These are phyloP conservation scores for Olyra latifolia DNA, from an alignment of 176 grass and related monocot species.

Conservation along the genomic window DNA sequence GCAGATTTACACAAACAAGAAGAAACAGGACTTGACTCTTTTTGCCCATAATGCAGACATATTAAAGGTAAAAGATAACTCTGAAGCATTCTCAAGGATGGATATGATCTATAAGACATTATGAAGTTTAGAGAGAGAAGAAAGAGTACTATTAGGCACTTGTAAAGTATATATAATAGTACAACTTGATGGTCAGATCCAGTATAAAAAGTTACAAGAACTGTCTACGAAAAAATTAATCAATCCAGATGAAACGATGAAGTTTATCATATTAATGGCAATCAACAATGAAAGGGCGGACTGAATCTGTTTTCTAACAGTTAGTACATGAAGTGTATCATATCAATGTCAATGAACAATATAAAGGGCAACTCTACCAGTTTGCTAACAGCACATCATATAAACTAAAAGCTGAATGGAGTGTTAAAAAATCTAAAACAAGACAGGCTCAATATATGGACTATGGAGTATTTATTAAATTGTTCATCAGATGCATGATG, in stretches of 20 bases:
- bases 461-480: neutral
- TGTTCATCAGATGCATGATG: neutral
- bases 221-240: neutral
- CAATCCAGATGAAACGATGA: neutral
- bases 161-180: neutral
- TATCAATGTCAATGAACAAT: too few species aligned
- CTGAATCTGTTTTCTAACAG: too few species aligned
- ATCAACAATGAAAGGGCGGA: neutral
- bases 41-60: neutral
- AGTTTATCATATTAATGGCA: neutral
- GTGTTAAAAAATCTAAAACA: neutral
- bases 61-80: neutral
- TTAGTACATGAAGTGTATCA: too few species aligned
- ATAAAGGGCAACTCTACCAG: too few species aligned
- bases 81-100: neutral
- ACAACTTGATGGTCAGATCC: neutral
- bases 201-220: neutral
- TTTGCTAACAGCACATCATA: neutral
- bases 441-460: neutral
- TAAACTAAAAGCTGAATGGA: neutral
- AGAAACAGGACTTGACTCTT: neutral
- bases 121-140: neutral
- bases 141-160: neutral
- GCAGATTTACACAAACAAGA: neutral
- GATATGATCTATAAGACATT: neutral